Conservation (phyloP, 1,139 yeast species). For the Casaregolazyma lundiana region DNA sequence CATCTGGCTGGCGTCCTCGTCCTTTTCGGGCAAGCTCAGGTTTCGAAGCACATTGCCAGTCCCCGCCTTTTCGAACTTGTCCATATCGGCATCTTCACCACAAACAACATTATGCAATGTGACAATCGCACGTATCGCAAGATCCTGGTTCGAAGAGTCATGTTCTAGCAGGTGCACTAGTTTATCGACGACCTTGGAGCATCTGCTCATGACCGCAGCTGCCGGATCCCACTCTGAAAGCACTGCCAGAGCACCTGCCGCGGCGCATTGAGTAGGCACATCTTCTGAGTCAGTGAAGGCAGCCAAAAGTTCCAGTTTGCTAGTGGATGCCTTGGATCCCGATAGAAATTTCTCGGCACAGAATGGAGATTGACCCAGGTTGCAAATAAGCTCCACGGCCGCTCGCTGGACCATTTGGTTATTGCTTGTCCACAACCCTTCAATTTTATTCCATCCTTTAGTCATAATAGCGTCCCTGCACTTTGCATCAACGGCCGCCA, state of each 20-base stretch:
- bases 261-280: conserved; percentile 34
- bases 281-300: conserved; percentile 34
- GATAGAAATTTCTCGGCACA: conserved; percentile 38
- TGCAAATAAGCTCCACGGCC: conserved; percentile 37
- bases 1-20: conserved; percentile 3
- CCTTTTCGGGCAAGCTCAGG: not conserved
- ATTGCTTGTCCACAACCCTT: conserved; percentile 33
- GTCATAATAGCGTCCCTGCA: conserved; percentile 34
- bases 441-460: conserved; percentile 39
- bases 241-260: conserved; percentile 39
- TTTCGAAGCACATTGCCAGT: not conserved
- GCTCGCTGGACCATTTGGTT: conserved; percentile 36
- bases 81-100: conserved; percentile 5
- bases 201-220: conserved; percentile 23
- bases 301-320: conserved; percentile 30
- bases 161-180: conserved; percentile 18
- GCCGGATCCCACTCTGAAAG: conserved; percentile 36
- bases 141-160: conserved; percentile 23
- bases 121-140: conserved; percentile 21
- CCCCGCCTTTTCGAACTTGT: conserved; percentile 1
- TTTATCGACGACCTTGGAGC: conserved; percentile 20
- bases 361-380: conserved; percentile 33
- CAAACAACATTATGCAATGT: conserved; percentile 14
- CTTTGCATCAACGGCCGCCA: conserved; percentile 40
- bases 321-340: conserved; percentile 24